A percentile compares a stretch with the other conserved stretches of the same genome.
These are phyloP conservation scores for Annona squamosa DNA, from an alignment of 164 flowering plant species.

Conservation along the genomic window DNA sequence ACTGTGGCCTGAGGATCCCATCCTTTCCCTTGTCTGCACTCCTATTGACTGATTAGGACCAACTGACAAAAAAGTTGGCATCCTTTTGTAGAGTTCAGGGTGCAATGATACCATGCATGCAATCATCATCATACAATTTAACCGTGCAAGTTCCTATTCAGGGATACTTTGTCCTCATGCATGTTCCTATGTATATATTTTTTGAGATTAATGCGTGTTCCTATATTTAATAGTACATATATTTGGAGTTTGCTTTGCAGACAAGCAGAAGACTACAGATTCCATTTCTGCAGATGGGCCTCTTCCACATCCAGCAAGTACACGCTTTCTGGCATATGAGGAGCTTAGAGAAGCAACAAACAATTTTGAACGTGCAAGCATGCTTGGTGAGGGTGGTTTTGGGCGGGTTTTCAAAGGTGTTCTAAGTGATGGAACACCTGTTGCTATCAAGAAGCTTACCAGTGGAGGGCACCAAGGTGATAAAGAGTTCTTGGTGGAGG, in stretches of 20 bases:
- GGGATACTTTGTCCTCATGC: no score
- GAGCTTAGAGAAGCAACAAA: slow-evolving; percentile 93
- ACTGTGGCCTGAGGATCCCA: no score
- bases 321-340: slow-evolving; percentile 77
- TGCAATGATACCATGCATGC: no score
- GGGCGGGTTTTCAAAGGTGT: slow-evolving; percentile 92
- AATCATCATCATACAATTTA: no score
- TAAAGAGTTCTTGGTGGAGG: slow-evolving; percentile 92
- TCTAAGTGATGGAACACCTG: slow-evolving; percentile 87
- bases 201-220: not conserved
- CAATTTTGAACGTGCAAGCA: slow-evolving; percentile 69
- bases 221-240: not conserved
- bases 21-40: no score
- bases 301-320: slow-evolving; percentile 82
- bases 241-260: slow-evolving; percentile 25
- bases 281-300: slow-evolving; percentile 48
- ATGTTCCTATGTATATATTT: no score
- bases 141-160: no score
- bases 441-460: slow-evolving; percentile 90
- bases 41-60: no score
- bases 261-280: slow-evolving; percentile 42
- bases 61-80: no score
- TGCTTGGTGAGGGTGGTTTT: slow-evolving; percentile 98
- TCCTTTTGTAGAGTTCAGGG: no score
- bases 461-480: slow-evolving; percentile 88